Evolutionary conservation across 108 stramenopile species (phyloP).

Genomic region (Hondaea fermentalgiana): DNA sequence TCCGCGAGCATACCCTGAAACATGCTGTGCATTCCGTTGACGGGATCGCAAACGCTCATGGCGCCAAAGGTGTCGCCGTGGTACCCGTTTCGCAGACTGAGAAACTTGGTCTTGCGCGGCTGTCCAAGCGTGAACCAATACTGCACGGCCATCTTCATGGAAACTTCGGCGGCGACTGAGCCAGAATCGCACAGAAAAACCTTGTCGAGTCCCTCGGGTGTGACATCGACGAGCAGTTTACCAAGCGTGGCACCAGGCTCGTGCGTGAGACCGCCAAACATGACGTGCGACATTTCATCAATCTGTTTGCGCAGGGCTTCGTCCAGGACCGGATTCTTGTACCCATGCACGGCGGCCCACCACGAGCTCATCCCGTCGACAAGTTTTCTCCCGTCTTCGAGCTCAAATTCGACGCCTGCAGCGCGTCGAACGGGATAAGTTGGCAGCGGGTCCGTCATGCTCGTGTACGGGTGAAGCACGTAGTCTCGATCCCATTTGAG

Average conservation of each 20-base stretch:
- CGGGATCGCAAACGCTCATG: constrained; percentile 77
- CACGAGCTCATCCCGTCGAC: constrained; percentile 76
- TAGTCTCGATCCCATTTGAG: constrained; percentile 34
- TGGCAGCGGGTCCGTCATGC: constrained; percentile 60
- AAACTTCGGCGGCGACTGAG: constrained; percentile 66
- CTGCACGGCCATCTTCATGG: constrained; percentile 82
- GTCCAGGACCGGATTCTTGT: constrained; percentile 60
- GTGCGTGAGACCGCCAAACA: constrained; percentile 82
- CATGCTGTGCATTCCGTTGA: constrained; percentile 68
- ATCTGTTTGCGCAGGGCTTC: constrained; percentile 44
- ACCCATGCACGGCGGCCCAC: constrained; percentile 77
- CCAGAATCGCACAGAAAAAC: constrained; percentile 70
- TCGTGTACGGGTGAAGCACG: constrained; percentile 72
- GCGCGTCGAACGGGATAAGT: constrained; percentile 55
- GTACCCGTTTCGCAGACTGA: constrained; percentile 66
- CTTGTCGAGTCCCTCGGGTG: constrained; percentile 29
- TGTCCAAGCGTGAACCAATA: constrained; percentile 42
- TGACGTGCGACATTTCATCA: constrained; percentile 69
- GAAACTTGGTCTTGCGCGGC: constrained; percentile 48
- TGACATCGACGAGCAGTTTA: not conserved
- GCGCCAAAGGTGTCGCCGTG: constrained; percentile 80
- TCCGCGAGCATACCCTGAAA: constrained; percentile 47
- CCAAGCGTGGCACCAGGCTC: constrained; percentile 30
- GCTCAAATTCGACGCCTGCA: constrained; percentile 46
- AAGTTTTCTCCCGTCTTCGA: constrained; percentile 52